A percentile compares a stretch with the other conserved stretches of the same genome.
phyloP scores from a whole-genome alignment of 441 rosid genomes.

The Dalechampia spathulata region DNA sequence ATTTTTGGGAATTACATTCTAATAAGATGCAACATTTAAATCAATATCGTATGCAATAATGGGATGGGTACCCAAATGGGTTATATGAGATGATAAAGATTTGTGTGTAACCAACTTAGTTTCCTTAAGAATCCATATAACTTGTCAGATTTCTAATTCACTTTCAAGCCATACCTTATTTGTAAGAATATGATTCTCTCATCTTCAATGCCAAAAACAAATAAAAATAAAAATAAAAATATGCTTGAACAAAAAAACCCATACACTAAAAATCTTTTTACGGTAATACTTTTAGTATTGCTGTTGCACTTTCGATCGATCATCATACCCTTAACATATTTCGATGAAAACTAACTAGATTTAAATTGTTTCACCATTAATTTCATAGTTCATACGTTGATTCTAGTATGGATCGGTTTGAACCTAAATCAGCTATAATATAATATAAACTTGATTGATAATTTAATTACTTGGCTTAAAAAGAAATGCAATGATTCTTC shows the following conservation, averaged over 20 bases:
- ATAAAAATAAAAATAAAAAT: too few relatives aligned
- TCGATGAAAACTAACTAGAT: too few relatives aligned
- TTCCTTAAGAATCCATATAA: background rate
- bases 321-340: too few relatives aligned
- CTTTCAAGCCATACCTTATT: background rate
- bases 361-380: too few relatives aligned
- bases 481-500: background rate
- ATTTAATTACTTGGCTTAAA: background rate
- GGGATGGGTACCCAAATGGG: background rate
- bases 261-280: too few relatives aligned
- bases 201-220: background rate
- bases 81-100: background rate
- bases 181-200: background rate
- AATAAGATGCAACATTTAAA: background rate
- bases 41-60: background rate
- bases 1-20: too few relatives aligned
- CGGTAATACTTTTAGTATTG: too few relatives aligned
- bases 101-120: slow-evolving; percentile 4
- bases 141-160: slow-evolving; percentile 3
- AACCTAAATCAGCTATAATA: too few relatives aligned
- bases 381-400: too few relatives aligned
- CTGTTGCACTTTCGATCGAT: too few relatives aligned
- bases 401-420: too few relatives aligned
- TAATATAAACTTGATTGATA: background rate
- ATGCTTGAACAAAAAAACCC: too few relatives aligned